Evolutionary conservation across 2,329 filamentous ascomycete species (phyloP).

Genomic region (Orbilia blumenaviensis): DNA sequence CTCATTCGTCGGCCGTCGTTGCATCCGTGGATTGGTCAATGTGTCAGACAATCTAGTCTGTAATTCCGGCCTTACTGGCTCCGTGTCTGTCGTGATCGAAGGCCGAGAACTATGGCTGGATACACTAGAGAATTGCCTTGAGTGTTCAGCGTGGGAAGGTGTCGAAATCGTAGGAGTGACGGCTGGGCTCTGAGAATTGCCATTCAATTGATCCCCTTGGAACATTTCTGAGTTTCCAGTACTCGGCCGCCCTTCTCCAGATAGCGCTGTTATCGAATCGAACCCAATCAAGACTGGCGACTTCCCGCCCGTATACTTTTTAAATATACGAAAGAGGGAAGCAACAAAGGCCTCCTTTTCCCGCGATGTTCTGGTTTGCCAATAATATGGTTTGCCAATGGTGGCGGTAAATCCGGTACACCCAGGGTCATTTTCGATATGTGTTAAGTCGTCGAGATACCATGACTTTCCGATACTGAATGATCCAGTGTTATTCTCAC

Average conservation of each 20-base stretch:
- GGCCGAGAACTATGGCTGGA: conserved; percentile 26
- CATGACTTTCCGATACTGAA: conserved; percentile 99
- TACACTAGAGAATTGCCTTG: conserved; percentile 20
- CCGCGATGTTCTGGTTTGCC: conserved; percentile 90
- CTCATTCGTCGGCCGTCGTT: conserved; percentile 47
- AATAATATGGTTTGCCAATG: conserved; percentile 94
- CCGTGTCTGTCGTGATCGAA: conserved; percentile 29
- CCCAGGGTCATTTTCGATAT: conserved; percentile 82
- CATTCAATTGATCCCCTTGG: conserved; percentile 36
- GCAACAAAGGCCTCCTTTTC: conserved; percentile 99
- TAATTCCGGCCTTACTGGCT: conserved; percentile 17
- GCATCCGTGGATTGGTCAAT: conserved; percentile 18
- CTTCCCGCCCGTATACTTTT: conserved; percentile 91
- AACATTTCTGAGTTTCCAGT: conserved; percentile 41
- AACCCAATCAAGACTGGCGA: conserved; percentile 83
- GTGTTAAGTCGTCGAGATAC: conserved; percentile 88
- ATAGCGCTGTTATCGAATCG: conserved; percentile 63
- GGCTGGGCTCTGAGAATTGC: conserved; percentile 17
- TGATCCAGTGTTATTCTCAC: conserved; percentile 90
- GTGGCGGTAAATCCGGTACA: conserved; percentile 86
- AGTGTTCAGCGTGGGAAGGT: conserved; percentile 13
- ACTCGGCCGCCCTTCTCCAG: conserved; percentile 39
- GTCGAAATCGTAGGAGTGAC: conserved; percentile 23
- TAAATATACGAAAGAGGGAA: conserved; percentile 93
- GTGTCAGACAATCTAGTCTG: conserved; percentile 21